These are phyloP conservation scores for Lathyrus sativus DNA, from an alignment of 306 rosid species.

Conservation along the genomic window DNA sequence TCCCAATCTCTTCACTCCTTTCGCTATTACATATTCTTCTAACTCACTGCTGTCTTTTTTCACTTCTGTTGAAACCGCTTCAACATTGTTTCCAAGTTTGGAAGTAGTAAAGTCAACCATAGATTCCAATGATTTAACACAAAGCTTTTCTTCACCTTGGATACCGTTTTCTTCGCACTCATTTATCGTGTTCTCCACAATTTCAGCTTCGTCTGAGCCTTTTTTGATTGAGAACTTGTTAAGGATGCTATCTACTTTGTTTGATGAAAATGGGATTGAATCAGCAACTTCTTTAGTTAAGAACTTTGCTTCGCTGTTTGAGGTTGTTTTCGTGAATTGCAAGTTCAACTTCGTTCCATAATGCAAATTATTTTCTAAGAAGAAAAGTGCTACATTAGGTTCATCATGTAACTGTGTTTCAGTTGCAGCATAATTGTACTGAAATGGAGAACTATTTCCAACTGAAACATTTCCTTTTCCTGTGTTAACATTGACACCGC, in stretches of 20 bases:
- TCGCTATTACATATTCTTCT: constrained; percentile 52
- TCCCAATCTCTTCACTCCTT: constrained; percentile 48
- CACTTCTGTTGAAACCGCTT: constrained; percentile 64
- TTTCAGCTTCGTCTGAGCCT: constrained; percentile 46
- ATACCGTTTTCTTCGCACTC: constrained; percentile 56
- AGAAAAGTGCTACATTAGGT: constrained; percentile 64
- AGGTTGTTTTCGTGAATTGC: constrained; percentile 47
- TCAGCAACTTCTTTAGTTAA: constrained; percentile 54
- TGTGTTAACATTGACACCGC: constrained; percentile 40
- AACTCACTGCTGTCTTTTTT: constrained; percentile 34
- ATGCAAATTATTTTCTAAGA: constrained; percentile 64
- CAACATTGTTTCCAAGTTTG: constrained; percentile 57
- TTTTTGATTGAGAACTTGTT: constrained; percentile 46
- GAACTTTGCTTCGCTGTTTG: constrained; percentile 40
- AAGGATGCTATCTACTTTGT: constrained; percentile 47
- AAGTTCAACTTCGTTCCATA: constrained; percentile 52
- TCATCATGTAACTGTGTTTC: constrained; percentile 49
- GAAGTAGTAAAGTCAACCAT: constrained; percentile 76
- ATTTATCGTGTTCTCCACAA: constrained; percentile 46
- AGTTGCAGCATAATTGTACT: background rate
- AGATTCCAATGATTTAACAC: constrained; percentile 83
- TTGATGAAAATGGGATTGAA: constrained; percentile 70
- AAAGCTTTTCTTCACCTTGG: constrained; percentile 66
- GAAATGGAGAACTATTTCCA: background rate
- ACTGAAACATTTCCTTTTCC: constrained; percentile 53